Percentiles rank a stretch among this genome's conserved stretches.
Evolutionary conservation across 2,329 filamentous ascomycete species (phyloP).

Genomic region (Alternaria sp.): DNA sequence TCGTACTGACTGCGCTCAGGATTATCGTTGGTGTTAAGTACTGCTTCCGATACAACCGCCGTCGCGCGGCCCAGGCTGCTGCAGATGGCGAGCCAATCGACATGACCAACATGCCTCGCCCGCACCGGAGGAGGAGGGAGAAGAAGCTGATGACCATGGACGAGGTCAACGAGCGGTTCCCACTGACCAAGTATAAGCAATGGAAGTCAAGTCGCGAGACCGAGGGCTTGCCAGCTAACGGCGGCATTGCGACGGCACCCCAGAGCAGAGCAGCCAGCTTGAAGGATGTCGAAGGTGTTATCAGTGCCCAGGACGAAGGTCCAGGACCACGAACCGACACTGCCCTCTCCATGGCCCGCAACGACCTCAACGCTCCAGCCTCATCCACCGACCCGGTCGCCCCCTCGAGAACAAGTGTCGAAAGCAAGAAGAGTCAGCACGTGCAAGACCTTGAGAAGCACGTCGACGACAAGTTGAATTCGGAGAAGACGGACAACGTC

Average conservation of each 20-base stretch:
- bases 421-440: slow-evolving; percentile 18
- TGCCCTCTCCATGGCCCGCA: slow-evolving; percentile 49
- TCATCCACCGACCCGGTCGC: slow-evolving; percentile 28
- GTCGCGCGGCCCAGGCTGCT: slow-evolving; percentile 79
- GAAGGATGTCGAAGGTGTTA: slow-evolving; percentile 64
- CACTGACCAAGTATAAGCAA: slow-evolving; percentile 92
- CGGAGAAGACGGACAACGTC: slow-evolving; percentile 34
- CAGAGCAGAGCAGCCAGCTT: slow-evolving; percentile 76
- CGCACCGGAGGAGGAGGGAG: slow-evolving; percentile 85
- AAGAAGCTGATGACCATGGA: slow-evolving; percentile 99
- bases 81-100: slow-evolving; percentile 84
- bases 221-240: slow-evolving; percentile 81
- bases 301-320: slow-evolving; percentile 39
- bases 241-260: slow-evolving; percentile 76
- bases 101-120: slow-evolving; percentile 81
- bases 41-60: slow-evolving; percentile 97
- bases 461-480: slow-evolving; percentile 11
- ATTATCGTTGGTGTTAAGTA: slow-evolving; percentile 99
- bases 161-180: slow-evolving; percentile 97
- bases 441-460: slow-evolving; percentile 34
- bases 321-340: slow-evolving; percentile 46
- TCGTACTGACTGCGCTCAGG: slow-evolving; percentile 61
- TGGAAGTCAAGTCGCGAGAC: slow-evolving; percentile 87
- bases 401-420: slow-evolving; percentile 32
- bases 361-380: slow-evolving; percentile 56